phyloP scores from a whole-genome alignment of 106 monocot genomes.

The Allium cepa region DNA sequence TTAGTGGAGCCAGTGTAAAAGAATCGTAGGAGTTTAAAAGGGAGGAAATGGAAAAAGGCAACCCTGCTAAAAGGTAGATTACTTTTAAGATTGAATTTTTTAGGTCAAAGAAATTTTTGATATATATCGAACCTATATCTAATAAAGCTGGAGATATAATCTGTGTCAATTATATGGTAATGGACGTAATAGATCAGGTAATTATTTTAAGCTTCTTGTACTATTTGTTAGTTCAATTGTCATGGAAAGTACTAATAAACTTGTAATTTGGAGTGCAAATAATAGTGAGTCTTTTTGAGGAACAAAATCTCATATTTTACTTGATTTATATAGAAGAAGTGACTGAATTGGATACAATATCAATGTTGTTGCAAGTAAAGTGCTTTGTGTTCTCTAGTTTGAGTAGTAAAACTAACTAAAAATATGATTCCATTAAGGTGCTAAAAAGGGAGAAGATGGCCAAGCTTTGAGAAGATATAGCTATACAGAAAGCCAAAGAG shows the following conservation, averaged over 20 bases:
- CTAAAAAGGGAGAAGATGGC: conserved; percentile 61
- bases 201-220: background rate
- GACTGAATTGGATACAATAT: too few species aligned
- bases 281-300: too few species aligned
- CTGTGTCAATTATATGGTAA: conserved; percentile 65
- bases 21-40: conserved; percentile 55
- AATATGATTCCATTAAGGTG: conserved; percentile 21
- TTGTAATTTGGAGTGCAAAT: too few species aligned
- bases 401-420: too few species aligned
- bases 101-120: conserved; percentile 65
- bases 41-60: conserved; percentile 49
- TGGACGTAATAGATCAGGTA: conserved; percentile 76
- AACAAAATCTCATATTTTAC: too few species aligned
- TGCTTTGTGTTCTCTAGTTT: too few species aligned
- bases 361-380: too few species aligned
- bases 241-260: too few species aligned
- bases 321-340: too few species aligned
- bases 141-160: conserved; percentile 62
- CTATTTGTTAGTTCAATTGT: background rate
- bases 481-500: conserved; percentile 76
- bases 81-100: conserved; percentile 60
- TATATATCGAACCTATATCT: conserved; percentile 68
- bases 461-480: conserved; percentile 50
- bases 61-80: conserved; percentile 53
- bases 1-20: conserved; percentile 45